A percentile compares a stretch with the other conserved stretches of the same genome.
Evolutionary conservation across 2,329 filamentous ascomycete species (phyloP).

Genomic region (Madurella fahalii): DNA sequence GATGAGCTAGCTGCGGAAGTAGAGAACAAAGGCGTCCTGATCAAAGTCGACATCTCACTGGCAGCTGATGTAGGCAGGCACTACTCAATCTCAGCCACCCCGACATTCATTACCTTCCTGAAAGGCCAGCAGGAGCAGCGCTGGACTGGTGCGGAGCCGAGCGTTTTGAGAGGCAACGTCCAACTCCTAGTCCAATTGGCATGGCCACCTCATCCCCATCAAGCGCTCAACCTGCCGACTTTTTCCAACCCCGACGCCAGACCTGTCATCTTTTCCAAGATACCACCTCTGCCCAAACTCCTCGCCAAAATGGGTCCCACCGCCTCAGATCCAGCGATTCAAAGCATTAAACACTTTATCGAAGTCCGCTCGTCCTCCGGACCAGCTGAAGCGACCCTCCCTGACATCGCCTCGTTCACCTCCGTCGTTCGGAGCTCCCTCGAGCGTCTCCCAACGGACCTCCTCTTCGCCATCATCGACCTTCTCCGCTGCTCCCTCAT

Average conservation of each 20-base stretch:
- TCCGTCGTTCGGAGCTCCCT: conserved; percentile 55
- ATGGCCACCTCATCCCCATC: conserved; percentile 71
- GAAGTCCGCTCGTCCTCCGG: conserved; percentile 55
- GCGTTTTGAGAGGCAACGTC: conserved; percentile 65
- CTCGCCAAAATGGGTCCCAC: conserved; percentile 67
- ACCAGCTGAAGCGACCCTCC: conserved; percentile 63
- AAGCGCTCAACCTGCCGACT: conserved; percentile 64
- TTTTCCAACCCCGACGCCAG: conserved; percentile 60
- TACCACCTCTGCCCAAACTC: conserved; percentile 79
- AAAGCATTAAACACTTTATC: conserved; percentile 67
- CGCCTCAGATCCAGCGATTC: conserved; percentile 57
- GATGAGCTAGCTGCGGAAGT: conserved; percentile 74
- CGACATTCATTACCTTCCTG: conserved; percentile 84
- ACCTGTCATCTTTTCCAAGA: conserved; percentile 69
- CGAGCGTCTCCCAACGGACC: conserved; percentile 54
- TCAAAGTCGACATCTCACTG: conserved; percentile 76
- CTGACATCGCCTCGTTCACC: conserved; percentile 64
- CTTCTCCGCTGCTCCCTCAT: conserved; percentile 73
- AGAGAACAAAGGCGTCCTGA: conserved; percentile 62
- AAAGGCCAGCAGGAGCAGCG: conserved; percentile 70
- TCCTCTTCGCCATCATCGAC: conserved; percentile 79
- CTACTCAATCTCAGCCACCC: conserved; percentile 71
- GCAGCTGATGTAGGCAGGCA: conserved; percentile 60
- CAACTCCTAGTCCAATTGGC: conserved; percentile 71
- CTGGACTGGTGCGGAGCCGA: conserved; percentile 74